Evolutionary conservation across 352 stramenopile genomes (phyloP).

Genomic region (Globisporangium orthogonon): DNA sequence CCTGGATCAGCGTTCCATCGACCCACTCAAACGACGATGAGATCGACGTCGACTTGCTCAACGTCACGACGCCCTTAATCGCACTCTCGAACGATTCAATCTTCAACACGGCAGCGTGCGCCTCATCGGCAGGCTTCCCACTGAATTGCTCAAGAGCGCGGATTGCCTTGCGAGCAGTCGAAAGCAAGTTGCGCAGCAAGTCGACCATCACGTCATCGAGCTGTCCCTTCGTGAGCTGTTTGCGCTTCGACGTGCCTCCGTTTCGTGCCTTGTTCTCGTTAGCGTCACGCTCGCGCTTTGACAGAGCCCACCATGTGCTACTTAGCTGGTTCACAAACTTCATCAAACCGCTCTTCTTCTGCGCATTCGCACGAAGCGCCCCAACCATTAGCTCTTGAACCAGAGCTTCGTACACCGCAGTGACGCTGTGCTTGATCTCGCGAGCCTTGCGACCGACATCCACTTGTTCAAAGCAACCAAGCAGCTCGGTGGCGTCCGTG

Average conservation of each 20-base stretch:
- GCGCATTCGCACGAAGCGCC: slow-evolving; percentile 4
- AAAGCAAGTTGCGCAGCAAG: slow-evolving; percentile 43
- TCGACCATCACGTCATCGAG: slow-evolving; percentile 55
- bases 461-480: slow-evolving; percentile 99
- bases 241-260: slow-evolving; percentile 11
- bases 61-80: slow-evolving; percentile 32
- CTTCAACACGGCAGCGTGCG: background rate
- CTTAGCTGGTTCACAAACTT: slow-evolving; percentile 34
- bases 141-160: background rate
- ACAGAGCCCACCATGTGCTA: slow-evolving; percentile 45
- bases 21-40: slow-evolving; percentile 96
- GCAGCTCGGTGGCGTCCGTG: slow-evolving; percentile 98
- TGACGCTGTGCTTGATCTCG: slow-evolving; percentile 49
- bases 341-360: slow-evolving; percentile 22
- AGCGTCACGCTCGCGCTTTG: slow-evolving; percentile 32
- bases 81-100: slow-evolving; percentile 18
- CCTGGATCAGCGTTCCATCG: slow-evolving; percentile 96
- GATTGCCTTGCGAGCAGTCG: slow-evolving; percentile 24
- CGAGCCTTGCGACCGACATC: slow-evolving; percentile 85
- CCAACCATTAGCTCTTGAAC: slow-evolving; percentile 30
- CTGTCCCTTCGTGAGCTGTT: slow-evolving; percentile 59
- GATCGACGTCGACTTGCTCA: slow-evolving; percentile 62
- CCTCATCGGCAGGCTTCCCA: background rate
- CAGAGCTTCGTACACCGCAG: slow-evolving; percentile 35
- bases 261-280: slow-evolving; percentile 10